Evolutionary conservation across 129 eudicot genomes (phyloP).

Genomic region (Chrysanthemum lavandulifolium): DNA sequence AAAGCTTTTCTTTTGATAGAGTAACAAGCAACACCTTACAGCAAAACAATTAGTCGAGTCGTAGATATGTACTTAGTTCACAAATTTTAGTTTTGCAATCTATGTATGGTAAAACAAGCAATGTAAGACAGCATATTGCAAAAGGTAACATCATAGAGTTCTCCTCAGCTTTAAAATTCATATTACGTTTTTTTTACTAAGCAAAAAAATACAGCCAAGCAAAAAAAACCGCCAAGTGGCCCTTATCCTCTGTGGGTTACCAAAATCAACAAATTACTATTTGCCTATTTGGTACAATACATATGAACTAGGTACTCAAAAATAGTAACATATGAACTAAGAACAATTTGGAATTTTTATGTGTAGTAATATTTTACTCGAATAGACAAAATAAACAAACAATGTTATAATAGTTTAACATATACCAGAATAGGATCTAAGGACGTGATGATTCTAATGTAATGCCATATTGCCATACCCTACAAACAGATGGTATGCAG

Average conservation of each 20-base stretch:
- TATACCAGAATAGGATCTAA: neutral
- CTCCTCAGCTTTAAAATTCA: too few relatives aligned
- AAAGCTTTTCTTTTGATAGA: neutral
- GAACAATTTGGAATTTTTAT: neutral
- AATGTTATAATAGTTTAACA: neutral
- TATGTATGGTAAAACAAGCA: too few relatives aligned
- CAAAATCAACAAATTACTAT: too few relatives aligned
- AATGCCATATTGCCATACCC: conserved; percentile 7
- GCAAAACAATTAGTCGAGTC: neutral
- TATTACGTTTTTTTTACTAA: too few relatives aligned
- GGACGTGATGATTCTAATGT: conserved; percentile 1
- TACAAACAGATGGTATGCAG: neutral
- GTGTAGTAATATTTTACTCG: neutral
- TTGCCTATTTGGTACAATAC: too few relatives aligned
- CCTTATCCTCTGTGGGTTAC: too few relatives aligned
- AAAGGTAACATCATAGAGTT: too few relatives aligned
- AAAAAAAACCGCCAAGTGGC: too few relatives aligned
- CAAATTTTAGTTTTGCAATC: neutral
- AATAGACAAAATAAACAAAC: neutral
- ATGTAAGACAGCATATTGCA: too few relatives aligned
- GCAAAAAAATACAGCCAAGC: too few relatives aligned
- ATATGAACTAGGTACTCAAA: too few relatives aligned
- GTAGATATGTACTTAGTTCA: neutral
- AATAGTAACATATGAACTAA: neutral
- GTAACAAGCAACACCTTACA: neutral